Conservation (phyloP, 2,329 filamentous ascomycete species). For the Colletotrichum lini region DNA sequence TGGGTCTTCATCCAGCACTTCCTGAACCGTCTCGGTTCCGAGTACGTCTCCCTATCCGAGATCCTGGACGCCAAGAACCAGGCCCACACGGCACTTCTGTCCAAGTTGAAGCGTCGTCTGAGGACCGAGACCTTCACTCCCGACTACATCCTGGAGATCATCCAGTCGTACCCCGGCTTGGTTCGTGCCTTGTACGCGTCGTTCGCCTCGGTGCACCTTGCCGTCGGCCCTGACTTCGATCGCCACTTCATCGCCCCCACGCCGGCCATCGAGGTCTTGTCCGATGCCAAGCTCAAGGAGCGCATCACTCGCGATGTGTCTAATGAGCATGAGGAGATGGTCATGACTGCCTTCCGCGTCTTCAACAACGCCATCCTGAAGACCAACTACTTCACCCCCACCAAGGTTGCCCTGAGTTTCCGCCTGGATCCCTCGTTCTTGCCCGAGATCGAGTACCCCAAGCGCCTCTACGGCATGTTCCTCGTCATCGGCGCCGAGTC, state of each 20-base stretch:
- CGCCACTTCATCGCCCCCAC: conserved; percentile 68
- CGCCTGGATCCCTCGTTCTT: conserved; percentile 91
- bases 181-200: conserved; percentile 91
- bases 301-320: conserved; percentile 83
- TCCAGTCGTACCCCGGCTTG: conserved; percentile 88
- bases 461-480: conserved; percentile 98
- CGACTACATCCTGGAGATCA: conserved; percentile 98
- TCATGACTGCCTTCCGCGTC: conserved; percentile 95
- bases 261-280: conserved; percentile 77
- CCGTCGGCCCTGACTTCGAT: conserved; percentile 65
- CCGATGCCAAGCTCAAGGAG: conserved; percentile 80
- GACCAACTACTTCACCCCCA: conserved; percentile 98
- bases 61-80: conserved; percentile 83
- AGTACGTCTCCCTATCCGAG: conserved; percentile 89
- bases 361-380: conserved; percentile 96
- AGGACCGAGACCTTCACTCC: conserved; percentile 98
- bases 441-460: conserved; percentile 91
- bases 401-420: conserved; percentile 98
- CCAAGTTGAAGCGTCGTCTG: conserved; percentile 93
- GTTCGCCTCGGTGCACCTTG: conserved; percentile 89
- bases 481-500: conserved; percentile 97
- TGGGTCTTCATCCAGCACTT: conserved; percentile 99
- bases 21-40: conserved; percentile 91
- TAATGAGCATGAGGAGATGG: conserved; percentile 98
- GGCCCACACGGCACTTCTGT: conserved; percentile 42